Evolutionary conservation across 2,329 filamentous ascomycete species (phyloP), one percentile per base, ranked within the genome.

Genomic region (Epicoccum nigrum): DNA sequence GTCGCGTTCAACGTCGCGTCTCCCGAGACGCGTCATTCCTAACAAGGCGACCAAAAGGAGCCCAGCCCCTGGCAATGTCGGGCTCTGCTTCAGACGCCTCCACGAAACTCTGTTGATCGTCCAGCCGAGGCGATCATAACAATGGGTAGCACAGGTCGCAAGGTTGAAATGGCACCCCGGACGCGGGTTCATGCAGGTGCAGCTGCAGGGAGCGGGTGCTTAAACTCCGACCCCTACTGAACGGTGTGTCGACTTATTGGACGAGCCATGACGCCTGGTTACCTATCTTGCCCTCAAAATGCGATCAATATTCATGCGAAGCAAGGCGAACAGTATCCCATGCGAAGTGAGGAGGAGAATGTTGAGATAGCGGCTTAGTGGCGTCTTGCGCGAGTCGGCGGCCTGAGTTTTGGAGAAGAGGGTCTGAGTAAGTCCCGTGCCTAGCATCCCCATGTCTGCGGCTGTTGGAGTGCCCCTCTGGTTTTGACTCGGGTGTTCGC

Each of bases 121-220:
- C 23, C 38, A 47, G 15, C 43, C 32, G 27, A 43, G 44, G 53
- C 47, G 56, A 49, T 51, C 40, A 44, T 55, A 28, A 47, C 45
- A 39, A 43, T 28, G 30, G 23, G 37, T 45, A 42, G 35, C 46
- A 46, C 37, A 37, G 30, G 33, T 38, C 38, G 56, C 53, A 56
- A 41, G 40, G 11, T 27, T 35, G 11, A 28, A n/a, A 21, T 25
- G 3, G 38, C 35, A 25, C 41, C 35, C 27, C 32, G 32, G 28
- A 28, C 38, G 43, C 49, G 43, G 49, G 21, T 16, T 9, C 37
- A 33, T 47, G 49, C 51, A 49, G 45, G 5, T 20, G 41, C 41
- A 43, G 35, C 45, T 45, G 45, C 51, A 49, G 17, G 45, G n/a
- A 42, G 51, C 25, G 28, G 43, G 30, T 17, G 49, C 49, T 37